These are phyloP conservation scores for Amanita rubescens DNA, from an alignment of 768 basidiomycete genomes.

Conservation along the genomic window DNA sequence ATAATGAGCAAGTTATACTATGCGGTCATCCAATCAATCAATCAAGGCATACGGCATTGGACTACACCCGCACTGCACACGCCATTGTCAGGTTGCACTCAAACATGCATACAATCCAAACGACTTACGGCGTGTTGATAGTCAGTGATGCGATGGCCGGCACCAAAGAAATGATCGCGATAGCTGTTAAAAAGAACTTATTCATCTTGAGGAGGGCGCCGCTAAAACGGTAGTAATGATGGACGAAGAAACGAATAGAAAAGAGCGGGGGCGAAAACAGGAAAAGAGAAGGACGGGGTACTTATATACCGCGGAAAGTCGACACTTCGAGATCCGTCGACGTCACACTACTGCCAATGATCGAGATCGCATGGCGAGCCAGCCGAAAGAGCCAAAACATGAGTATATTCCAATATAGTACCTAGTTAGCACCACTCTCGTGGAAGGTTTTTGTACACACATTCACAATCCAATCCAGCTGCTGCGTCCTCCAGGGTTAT, in stretches of 20 bases:
- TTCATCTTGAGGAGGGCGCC: constrained; percentile 19
- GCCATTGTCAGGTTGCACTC: neutral
- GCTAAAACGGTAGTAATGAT: constrained; percentile 4
- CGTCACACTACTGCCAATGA: constrained; percentile 1
- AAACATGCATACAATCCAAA: neutral
- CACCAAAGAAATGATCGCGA: constrained; percentile 30
- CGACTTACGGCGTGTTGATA: constrained; percentile 59
- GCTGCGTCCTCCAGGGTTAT: constrained; percentile 85
- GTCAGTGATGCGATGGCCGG: constrained; percentile 35
- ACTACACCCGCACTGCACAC: constrained; percentile 23
- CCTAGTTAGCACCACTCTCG: neutral
- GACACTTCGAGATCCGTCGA: constrained; percentile 1
- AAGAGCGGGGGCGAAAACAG: neutral
- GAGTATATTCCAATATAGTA: neutral
- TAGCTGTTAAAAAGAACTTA: constrained; percentile 29
- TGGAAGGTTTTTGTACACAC: neutral
- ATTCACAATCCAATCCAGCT: constrained; percentile 82
- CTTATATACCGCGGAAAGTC: constrained; percentile 1
- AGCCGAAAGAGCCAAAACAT: neutral
- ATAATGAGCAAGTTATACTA: neutral
- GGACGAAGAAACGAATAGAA: constrained; percentile 9
- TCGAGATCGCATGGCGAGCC: neutral
- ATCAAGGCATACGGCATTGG: constrained; percentile 40
- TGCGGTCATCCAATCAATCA: neutral
- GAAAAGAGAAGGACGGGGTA: neutral